A percentile compares a stretch with the other conserved stretches of the same genome.
Conservation (phyloP, 176 grass and related monocot genomes). For the Ensete glaucum region DNA sequence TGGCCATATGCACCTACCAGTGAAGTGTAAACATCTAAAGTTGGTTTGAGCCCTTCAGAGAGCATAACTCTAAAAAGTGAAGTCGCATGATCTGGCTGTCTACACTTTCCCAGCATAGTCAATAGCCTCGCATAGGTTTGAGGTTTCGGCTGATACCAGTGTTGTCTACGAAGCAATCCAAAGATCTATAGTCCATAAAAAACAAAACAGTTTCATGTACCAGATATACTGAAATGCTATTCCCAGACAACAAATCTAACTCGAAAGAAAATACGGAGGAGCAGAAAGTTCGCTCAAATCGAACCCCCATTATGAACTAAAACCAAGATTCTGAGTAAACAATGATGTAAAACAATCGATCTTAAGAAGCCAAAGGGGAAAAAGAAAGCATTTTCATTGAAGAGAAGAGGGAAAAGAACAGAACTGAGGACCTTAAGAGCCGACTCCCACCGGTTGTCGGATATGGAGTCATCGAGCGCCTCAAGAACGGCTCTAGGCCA, state of each 20-base stretch:
- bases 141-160: constrained; percentile 72
- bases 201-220: background rate
- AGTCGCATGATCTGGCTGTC: constrained; percentile 45
- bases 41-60: constrained; percentile 47
- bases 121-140: constrained; percentile 70
- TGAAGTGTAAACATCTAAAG: constrained; percentile 64
- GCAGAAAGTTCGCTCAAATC: background rate
- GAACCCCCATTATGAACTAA: background rate
- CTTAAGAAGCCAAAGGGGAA: background rate
- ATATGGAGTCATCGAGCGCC: constrained; percentile 58
- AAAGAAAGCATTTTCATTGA: background rate
- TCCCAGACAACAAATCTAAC: background rate
- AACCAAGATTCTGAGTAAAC: background rate
- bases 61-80: constrained; percentile 56
- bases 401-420: background rate
- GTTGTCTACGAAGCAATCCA: constrained; percentile 63
- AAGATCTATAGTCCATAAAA: constrained; percentile 48
- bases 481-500: constrained; percentile 74
- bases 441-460: constrained; percentile 45
- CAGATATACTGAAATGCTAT: background rate
- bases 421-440: constrained; percentile 48
- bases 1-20: constrained; percentile 60
- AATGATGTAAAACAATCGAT: background rate
- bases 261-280: background rate
- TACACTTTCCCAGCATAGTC: constrained; percentile 75